These are phyloP conservation scores for Leishmania tarentolae DNA, from an alignment of 208 protist species.

Conservation along the genomic window DNA sequence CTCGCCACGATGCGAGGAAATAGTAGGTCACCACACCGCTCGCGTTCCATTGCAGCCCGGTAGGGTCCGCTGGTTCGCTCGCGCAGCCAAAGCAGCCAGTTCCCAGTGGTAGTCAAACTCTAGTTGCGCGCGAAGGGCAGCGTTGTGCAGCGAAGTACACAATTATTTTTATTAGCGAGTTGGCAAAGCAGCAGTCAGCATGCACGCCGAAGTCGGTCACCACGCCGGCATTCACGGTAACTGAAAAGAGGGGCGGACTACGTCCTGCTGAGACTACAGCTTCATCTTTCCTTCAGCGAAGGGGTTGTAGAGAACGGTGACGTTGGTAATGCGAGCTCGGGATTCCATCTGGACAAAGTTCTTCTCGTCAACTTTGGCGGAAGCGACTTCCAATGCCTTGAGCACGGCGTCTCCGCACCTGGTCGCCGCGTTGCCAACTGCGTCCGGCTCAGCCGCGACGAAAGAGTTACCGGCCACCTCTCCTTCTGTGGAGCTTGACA, in stretches of 20 bases:
- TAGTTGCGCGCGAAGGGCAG: neutral
- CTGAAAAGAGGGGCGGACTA: neutral
- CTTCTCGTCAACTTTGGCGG: constrained; percentile 49
- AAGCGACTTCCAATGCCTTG: constrained; percentile 46
- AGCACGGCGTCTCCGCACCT: constrained; percentile 58
- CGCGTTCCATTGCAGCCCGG: neutral
- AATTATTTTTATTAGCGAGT: neutral
- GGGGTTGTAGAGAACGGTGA: constrained; percentile 82
- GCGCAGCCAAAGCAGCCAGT: neutral
- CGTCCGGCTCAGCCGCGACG: neutral
- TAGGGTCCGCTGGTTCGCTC: neutral
- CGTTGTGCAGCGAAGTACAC: neutral
- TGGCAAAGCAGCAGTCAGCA: neutral
- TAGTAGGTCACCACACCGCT: neutral
- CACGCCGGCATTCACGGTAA: neutral
- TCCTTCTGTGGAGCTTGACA: neutral
- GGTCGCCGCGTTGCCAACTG: constrained; percentile 5
- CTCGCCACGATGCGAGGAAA: neutral
- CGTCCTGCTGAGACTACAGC: constrained; percentile 1
- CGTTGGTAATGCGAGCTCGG: constrained; percentile 43
- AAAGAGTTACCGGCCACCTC: neutral
- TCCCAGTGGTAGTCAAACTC: neutral
- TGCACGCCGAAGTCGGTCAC: neutral
- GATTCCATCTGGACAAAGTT: constrained; percentile 50
- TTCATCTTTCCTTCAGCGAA: constrained; percentile 66